phyloP scores from a whole-genome alignment of 2,329 filamentous ascomycete species.

The Phaeosphaeria sp. region DNA sequence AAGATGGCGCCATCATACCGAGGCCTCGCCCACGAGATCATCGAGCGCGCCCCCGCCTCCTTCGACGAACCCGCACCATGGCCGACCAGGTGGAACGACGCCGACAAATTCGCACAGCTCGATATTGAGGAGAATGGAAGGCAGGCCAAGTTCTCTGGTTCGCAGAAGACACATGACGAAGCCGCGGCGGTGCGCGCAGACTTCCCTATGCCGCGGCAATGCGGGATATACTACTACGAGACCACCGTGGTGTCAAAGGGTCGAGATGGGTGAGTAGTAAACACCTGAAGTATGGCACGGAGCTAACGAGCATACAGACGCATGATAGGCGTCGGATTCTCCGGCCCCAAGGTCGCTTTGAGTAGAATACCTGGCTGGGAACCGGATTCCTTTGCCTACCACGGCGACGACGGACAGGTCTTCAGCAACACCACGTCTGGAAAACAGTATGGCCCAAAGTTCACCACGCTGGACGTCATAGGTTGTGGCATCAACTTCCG shows the following conservation, averaged over 20 bases:
- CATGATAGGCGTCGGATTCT: constrained; percentile 67
- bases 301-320: constrained; percentile 40
- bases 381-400: constrained; percentile 70
- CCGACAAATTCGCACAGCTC: constrained; percentile 75
- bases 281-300: not conserved
- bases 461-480: constrained; percentile 65
- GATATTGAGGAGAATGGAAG: constrained; percentile 77
- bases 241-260: constrained; percentile 70
- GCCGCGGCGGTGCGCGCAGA: constrained; percentile 84
- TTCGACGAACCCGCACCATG: constrained; percentile 71
- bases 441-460: constrained; percentile 67
- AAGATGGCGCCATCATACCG: constrained; percentile 72
- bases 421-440: constrained; percentile 65
- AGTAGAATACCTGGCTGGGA: constrained; percentile 72
- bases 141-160: constrained; percentile 69
- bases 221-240: constrained; percentile 95
- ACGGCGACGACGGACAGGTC: constrained; percentile 70
- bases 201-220: constrained; percentile 84
- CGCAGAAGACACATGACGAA: constrained; percentile 70
- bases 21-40: constrained; percentile 82
- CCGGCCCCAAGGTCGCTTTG: constrained; percentile 63
- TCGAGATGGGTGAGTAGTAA: constrained; percentile 67
- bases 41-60: constrained; percentile 73
- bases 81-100: constrained; percentile 81
- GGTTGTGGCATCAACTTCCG: constrained; percentile 71